These are phyloP conservation scores for Coniochaeta ligniaria DNA, from an alignment of 2,329 filamentous ascomycete genomes.

Conservation along the genomic window DNA sequence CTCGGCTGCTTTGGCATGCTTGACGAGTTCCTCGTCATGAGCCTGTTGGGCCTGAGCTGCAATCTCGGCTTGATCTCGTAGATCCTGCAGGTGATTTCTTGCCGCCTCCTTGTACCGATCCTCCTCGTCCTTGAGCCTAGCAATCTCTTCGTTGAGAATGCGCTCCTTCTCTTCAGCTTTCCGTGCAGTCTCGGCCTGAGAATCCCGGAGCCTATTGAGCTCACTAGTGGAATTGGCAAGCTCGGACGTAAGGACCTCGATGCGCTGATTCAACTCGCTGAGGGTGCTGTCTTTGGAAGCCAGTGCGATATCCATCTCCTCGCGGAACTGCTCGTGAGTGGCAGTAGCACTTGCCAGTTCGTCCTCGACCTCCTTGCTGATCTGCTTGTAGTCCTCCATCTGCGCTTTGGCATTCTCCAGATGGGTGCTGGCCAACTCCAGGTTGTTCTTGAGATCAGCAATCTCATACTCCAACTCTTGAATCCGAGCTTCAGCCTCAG, in stretches of 20 bases:
- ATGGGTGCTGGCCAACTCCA: constrained; percentile 74
- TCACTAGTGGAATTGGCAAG: constrained; percentile 76
- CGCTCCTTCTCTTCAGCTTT: constrained; percentile 77
- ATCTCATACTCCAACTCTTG: constrained; percentile 81
- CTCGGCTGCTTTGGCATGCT: constrained; percentile 92
- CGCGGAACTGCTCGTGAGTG: constrained; percentile 78
- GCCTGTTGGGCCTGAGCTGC: constrained; percentile 88
- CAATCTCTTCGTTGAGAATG: constrained; percentile 69
- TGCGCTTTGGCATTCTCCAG: constrained; percentile 75
- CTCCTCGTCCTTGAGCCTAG: constrained; percentile 74
- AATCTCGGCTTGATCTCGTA: constrained; percentile 90
- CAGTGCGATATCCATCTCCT: constrained; percentile 72
- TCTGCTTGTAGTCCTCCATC: constrained; percentile 79
- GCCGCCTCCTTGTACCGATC: constrained; percentile 73
- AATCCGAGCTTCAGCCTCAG: constrained; percentile 49
- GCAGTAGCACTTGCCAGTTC: constrained; percentile 72
- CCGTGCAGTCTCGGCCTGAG: constrained; percentile 66
- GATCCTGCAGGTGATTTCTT: constrained; percentile 81
- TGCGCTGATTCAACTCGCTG: constrained; percentile 71
- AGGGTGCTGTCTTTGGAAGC: constrained; percentile 74
- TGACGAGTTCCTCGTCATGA: constrained; percentile 90
- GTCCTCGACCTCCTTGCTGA: constrained; percentile 83
- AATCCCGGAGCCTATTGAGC: constrained; percentile 70
- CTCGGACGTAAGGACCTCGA: constrained; percentile 78
- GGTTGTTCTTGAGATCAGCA: constrained; percentile 77